Evolutionary conservation across 768 basidiomycete species (phyloP), one percentile per base, ranked within the genome.

Genomic region (Tricholoma matsutake): DNA sequence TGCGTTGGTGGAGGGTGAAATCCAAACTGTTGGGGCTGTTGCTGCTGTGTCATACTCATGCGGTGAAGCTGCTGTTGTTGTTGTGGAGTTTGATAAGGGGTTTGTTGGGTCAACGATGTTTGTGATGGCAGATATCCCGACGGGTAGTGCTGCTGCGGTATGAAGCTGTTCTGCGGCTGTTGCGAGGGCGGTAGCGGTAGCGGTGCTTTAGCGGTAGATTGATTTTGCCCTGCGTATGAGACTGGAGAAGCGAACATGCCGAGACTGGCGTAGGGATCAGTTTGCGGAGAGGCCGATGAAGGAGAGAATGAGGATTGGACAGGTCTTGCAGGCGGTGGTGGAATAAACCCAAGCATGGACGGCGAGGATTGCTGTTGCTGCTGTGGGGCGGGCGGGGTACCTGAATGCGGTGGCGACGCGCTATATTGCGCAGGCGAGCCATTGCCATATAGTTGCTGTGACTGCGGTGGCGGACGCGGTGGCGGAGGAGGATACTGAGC

Each of bases 221-320:
- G 60, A 1, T 20, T 28, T 22, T 53, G 29, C 11, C 51, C 51
- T n/a, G 51, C n/a, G 8, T 18, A 53, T 2, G 51, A 31, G 4
- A 63, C 22, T 39, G 61, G 31, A 0, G 68, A 56, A 20, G 66
- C 72, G 41, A 80, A 77, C 64, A 78, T 65, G 0, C 70, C 71
- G 2, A 80, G 65, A 55, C 69, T 72, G 4, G 77, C 75, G 39
- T 79, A 80, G 1, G 78, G 78, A 64, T 79, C 79, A 39, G 29
- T 62, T 18, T 25, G 35, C 0, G 57, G 54, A 8, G 69, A 60
- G 9, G 70, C 69, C 2, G 70, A 64, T 11, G 68, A 52, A 7
- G 71, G 56, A 20, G 69, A 61, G 52, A 61, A 64, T 1, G 65
- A 62, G 8, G 67, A 63, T 39, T 69, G 70, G 11, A 66, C 65